Evolutionary conservation across 208 protist species (phyloP), one percentile per base, ranked within the genome.

Genomic region (Acanthamoeba healyi): DNA sequence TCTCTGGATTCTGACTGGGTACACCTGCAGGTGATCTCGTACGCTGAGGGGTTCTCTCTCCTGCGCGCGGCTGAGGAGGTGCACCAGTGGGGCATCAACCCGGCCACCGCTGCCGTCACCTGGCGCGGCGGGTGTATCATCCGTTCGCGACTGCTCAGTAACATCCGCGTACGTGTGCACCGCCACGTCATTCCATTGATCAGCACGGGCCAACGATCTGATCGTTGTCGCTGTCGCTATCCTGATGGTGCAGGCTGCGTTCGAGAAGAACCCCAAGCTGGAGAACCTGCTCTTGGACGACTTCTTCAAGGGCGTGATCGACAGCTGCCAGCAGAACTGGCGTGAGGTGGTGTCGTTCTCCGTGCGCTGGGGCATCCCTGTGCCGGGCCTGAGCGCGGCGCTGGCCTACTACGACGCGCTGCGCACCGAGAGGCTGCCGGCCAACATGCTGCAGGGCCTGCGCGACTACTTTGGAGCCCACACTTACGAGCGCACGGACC

Each of bases 61-160:
- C 94, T 98, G 72, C 84, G 79, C 42, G 91, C 96, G 40, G 97
- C 91, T 26, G 91, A 51, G 32, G 14, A 42, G n/a, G 9, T 6
- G 14, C 38, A 49, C 77, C 14, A 61, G 29, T 90, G 82, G 54
- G 36, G 38, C n/a, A 36, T 90, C n/a, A 22, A 70, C 82, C 44
- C 36, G 3, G 38, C 42, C 29, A 81, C 34, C 19, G 98, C 98
- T 79, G 97, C 98, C 14, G 61, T 94, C n/a, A 98, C 98, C 29
- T 99, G 98, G 98, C 90, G 97, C 46, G 98, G 97, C 91, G 98
- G 98, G 51, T 99, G 98, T 92, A 99, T 99, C 94, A 99, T 99
- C 94, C 94, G 98, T 46, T 95, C 97, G 29, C 95, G 90, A 2
- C 98, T 99, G 49, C 95, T 99, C 3, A 96, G 95, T 84, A 44